Conservation (phyloP, 345 rosid genomes). For the Brassica incana region DNA sequence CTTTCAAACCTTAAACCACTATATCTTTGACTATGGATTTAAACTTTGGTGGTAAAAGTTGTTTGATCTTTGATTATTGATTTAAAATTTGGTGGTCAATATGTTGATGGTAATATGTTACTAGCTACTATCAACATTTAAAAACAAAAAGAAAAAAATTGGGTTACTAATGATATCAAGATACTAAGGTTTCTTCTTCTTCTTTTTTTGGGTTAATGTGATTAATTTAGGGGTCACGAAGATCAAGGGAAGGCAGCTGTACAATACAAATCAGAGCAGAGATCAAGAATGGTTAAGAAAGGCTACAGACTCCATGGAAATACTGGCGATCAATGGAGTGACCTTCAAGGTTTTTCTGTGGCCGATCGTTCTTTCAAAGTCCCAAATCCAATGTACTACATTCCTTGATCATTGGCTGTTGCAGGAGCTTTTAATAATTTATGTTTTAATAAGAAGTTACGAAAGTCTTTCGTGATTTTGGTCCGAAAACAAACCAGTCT, state of each 20-base stretch:
- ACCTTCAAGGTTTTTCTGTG: slow-evolving; percentile 62
- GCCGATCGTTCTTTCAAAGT: slow-evolving; percentile 73
- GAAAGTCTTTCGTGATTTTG: not conserved
- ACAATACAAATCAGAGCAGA: slow-evolving; percentile 67
- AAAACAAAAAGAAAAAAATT: not conserved
- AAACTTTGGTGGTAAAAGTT: not conserved
- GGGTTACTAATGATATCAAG: not conserved
- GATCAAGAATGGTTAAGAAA: slow-evolving; percentile 51
- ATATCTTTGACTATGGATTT: not conserved
- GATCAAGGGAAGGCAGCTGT: slow-evolving; percentile 64
- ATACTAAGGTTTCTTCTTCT: not conserved
- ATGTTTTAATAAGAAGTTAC: not conserved
- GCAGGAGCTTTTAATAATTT: not conserved
- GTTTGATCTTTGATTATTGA: not conserved
- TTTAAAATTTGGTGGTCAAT: not conserved
- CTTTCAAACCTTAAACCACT: not conserved
- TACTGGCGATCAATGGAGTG: slow-evolving; percentile 96
- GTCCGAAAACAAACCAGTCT: not conserved
- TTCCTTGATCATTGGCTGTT: slow-evolving; percentile 35
- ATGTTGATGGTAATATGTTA: not conserved
- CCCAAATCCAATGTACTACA: slow-evolving; percentile 79
- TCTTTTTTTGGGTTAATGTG: not conserved
- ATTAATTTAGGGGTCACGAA: slow-evolving; percentile 42
- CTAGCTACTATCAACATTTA: not conserved
- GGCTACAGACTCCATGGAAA: slow-evolving; percentile 70